Evolutionary conservation across 768 basidiomycete genomes (phyloP), one percentile per base, ranked within the genome.

Genomic region (Trametes sanguinea): DNA sequence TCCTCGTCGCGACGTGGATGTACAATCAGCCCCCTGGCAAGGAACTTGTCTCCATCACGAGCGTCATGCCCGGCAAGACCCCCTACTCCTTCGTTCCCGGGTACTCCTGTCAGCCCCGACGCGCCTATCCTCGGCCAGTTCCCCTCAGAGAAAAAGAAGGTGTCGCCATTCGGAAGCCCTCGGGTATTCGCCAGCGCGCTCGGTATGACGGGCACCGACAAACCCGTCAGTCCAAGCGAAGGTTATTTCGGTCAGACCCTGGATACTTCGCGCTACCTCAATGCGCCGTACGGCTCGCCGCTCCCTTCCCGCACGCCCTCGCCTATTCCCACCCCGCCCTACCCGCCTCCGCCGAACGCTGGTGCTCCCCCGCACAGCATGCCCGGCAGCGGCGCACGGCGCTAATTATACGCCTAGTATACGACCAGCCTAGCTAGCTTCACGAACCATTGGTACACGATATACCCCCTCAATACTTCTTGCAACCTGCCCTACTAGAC

Each of bases 1-100:
- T 98, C 17, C 82, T 98, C 29, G 81, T 81, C 22, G 89, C 95
- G 13, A 99, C 96, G 4, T 95, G 90, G 83, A 86, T 95, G 62
- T 98, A 97, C 78, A 96, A 95, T 72, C 86, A 89, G 63, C 92
- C 84, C 6, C 73, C 76, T 27, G 69, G 76, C 43, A 73, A 72
- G 62, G 81, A 81, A 59, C 63, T 76, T 4, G 68, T 70, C 47
- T 63, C 75, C 33, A 67, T 72, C 60, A 70, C 72, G 32, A 72
- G 65, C 50, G 76, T 74, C 35, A 71, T 75, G 13, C 76, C 76
- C 10, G 73, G 69, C n/a, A 77, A 75, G 50, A 55, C 69, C 27
- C 66, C 72, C 39, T n/a, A 71, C 71, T n/a, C 73, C 77, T 4
- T 79, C 75, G 60, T 71, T 68, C 63, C 73, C 82, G 4, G 78